Conservation (phyloP, 2,329 filamentous ascomycete genomes). For the Penicillium capsulatum region DNA sequence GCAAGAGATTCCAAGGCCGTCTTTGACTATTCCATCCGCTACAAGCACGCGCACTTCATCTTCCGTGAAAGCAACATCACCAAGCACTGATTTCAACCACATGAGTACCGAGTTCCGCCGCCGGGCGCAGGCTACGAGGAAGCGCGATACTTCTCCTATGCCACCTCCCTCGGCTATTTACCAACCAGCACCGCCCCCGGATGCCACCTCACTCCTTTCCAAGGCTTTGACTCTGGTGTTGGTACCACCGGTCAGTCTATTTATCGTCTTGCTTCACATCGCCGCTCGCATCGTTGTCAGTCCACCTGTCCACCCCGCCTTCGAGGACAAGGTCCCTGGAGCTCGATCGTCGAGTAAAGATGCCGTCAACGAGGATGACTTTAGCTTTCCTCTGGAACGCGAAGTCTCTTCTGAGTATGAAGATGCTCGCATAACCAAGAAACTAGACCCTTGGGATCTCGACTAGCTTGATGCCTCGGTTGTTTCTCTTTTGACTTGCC, state of each 20-base stretch:
- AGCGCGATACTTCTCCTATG: constrained; percentile 61
- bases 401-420: constrained; percentile 25
- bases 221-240: constrained; percentile 75
- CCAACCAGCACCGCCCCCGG: constrained; percentile 48
- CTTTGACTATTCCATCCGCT: constrained; percentile 4
- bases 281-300: constrained; percentile 64
- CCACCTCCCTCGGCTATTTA: constrained; percentile 64
- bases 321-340: constrained; percentile 15
- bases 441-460: constrained; percentile 28
- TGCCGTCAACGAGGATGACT: constrained; percentile 36
- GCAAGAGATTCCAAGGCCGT: constrained; percentile 5
- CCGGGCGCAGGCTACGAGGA: constrained; percentile 53
- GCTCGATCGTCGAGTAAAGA: constrained; percentile 13
- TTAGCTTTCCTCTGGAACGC: constrained; percentile 36
- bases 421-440: constrained; percentile 14
- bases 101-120: constrained; percentile 45
- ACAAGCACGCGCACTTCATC: neutral
- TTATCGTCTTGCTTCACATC: constrained; percentile 75
- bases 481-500: neutral
- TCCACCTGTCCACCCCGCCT: constrained; percentile 22
- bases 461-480: constrained; percentile 14
- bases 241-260: constrained; percentile 72
- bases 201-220: constrained; percentile 64
- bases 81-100: constrained; percentile 24
- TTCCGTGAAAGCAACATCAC: constrained; percentile 29